phyloP scores from a whole-genome alignment of 768 basidiomycete species.

The Floccularia luteovirens region DNA sequence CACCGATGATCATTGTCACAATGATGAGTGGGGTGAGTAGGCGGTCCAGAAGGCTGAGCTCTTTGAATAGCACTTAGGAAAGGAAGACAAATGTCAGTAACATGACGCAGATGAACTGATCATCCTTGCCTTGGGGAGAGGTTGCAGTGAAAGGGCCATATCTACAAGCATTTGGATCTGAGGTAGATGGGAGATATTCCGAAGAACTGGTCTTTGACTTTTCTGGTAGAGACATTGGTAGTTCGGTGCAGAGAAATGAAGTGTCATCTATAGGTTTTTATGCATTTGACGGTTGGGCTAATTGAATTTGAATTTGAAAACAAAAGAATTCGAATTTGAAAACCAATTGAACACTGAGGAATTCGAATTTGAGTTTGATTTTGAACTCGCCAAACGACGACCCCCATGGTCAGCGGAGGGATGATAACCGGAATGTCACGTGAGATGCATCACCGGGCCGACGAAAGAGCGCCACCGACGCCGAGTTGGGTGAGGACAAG shows the following conservation, averaged over 20 bases:
- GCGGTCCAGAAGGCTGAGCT: slow-evolving; percentile 46
- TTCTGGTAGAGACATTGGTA: too few species aligned
- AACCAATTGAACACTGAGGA: neutral
- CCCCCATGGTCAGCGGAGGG: too few species aligned
- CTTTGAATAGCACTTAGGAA: slow-evolving; percentile 25
- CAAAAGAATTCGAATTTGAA: neutral
- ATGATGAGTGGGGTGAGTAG: slow-evolving; percentile 62
- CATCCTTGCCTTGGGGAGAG: neutral
- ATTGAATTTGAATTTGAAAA: neutral
- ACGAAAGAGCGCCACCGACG: too few species aligned
- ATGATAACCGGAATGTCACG: too few species aligned
- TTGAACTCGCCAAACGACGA: too few species aligned
- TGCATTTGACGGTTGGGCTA: neutral
- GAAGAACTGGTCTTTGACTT: too few species aligned
- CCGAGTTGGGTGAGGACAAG: neutral
- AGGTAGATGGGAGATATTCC: too few species aligned
- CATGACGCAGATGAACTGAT: neutral
- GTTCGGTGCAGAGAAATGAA: too few species aligned
- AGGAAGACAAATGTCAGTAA: neutral
- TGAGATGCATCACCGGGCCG: too few species aligned
- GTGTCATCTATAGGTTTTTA: too few species aligned
- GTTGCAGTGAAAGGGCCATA: neutral
- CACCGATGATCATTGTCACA: slow-evolving; percentile 66
- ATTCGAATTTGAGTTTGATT: slow-evolving; percentile 3
- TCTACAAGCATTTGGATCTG: too few species aligned